Conservation (phyloP, 1,284 basidiomycete species). For the Hymenochaete sp. region DNA sequence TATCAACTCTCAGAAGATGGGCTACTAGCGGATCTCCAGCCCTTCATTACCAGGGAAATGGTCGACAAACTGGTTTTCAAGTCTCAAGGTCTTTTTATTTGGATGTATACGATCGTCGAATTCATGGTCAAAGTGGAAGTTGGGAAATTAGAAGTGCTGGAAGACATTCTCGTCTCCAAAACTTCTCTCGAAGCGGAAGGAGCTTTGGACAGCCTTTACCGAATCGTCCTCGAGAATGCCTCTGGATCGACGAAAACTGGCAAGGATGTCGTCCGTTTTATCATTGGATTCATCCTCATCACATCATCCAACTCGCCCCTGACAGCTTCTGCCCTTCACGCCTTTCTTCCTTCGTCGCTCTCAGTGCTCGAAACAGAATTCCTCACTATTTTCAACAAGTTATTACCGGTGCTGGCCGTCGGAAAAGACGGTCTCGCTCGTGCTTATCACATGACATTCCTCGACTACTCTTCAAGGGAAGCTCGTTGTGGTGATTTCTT, state of each 20-base stretch:
- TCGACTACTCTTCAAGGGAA: conserved; percentile 2
- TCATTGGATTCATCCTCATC: conserved; percentile 1
- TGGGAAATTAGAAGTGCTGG: neutral
- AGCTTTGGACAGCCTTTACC: neutral
- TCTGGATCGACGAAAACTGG: neutral
- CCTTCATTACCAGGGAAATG: neutral
- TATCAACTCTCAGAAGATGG: conserved; percentile 15
- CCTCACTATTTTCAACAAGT: neutral
- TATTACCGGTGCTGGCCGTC: too few species aligned
- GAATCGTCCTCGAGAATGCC: neutral
- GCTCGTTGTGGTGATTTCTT: too few species aligned
- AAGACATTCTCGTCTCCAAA: neutral
- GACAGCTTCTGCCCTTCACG: neutral
- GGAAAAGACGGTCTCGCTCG: neutral
- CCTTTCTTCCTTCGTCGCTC: neutral
- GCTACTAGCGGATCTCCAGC: conserved; percentile 17
- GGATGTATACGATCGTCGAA: conserved; percentile 6
- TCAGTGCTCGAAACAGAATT: too few species aligned
- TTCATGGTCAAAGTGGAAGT: neutral
- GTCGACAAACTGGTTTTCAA: conserved; percentile 21
- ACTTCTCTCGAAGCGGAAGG: neutral
- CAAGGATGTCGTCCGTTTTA: neutral
- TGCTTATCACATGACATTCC: conserved; percentile 2
- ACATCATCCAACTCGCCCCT: conserved; percentile 9
- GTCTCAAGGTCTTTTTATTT: conserved; percentile 16